Conservation (phyloP, 805 yeast genomes). For the Candida peoriensis region DNA sequence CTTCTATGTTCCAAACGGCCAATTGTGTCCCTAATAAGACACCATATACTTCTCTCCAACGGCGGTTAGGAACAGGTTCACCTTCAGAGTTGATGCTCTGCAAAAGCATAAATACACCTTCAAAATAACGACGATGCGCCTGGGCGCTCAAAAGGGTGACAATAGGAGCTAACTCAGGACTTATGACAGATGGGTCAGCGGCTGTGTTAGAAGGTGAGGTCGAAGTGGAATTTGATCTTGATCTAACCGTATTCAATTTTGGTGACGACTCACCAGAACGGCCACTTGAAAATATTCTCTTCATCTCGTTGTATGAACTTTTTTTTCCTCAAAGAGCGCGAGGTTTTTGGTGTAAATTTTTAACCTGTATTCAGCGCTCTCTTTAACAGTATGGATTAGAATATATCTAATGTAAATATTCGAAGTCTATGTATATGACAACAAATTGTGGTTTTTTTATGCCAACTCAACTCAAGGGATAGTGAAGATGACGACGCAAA, state of each 20-base stretch:
- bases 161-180: slow-evolving; percentile 53
- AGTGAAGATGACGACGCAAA: too few relatives aligned
- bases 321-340: not conserved
- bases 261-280: slow-evolving; percentile 19
- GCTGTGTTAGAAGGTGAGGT: slow-evolving; percentile 4
- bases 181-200: slow-evolving; percentile 16
- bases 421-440: too few relatives aligned
- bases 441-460: too few relatives aligned
- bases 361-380: too few relatives aligned
- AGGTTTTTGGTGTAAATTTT: too few relatives aligned
- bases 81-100: slow-evolving; percentile 82
- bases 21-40: slow-evolving; percentile 85
- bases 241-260: slow-evolving; percentile 5
- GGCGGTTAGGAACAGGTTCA: slow-evolving; percentile 65
- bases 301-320: slow-evolving; percentile 10
- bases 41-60: slow-evolving; percentile 93
- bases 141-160: slow-evolving; percentile 73
- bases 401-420: too few relatives aligned
- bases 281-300: slow-evolving; percentile 20
- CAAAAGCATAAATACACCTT: slow-evolving; percentile 69
- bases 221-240: slow-evolving; percentile 15
- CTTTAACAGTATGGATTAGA: too few relatives aligned
- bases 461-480: too few relatives aligned
- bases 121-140: slow-evolving; percentile 66
- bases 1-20: slow-evolving; percentile 86